These are phyloP conservation scores for Lanmaoa rubissima DNA, from an alignment of 768 basidiomycete species.

Conservation along the genomic window DNA sequence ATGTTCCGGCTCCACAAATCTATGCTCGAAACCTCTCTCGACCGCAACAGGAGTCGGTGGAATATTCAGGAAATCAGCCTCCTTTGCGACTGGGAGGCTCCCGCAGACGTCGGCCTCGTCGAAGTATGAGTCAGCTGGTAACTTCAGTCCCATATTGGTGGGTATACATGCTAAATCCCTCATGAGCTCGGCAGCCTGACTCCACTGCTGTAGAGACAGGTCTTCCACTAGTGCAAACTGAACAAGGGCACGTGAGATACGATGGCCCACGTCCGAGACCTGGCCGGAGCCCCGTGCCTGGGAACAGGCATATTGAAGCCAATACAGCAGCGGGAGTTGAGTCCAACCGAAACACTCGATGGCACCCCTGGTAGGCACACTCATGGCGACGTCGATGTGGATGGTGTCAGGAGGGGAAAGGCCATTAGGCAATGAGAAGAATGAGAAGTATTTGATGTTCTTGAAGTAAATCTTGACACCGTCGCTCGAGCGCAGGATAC, in stretches of 20 bases:
- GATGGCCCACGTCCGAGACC: slow-evolving; percentile 44
- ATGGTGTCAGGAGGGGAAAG: slow-evolving; percentile 75
- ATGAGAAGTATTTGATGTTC: slow-evolving; percentile 53
- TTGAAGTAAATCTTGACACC: slow-evolving; percentile 40
- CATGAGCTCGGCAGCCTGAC: slow-evolving; percentile 48
- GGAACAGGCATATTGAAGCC: slow-evolving; percentile 62
- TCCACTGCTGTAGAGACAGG: slow-evolving; percentile 51
- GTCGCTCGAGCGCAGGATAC: not conserved
- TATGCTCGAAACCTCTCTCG: not conserved
- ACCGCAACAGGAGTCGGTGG: not conserved
- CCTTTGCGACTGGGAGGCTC: slow-evolving; percentile 16
- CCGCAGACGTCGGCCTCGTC: slow-evolving; percentile 78
- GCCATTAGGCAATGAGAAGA: slow-evolving; percentile 64
- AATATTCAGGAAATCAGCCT: not conserved
- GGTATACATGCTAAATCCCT: slow-evolving; percentile 60
- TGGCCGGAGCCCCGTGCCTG: slow-evolving; percentile 21
- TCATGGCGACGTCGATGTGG: slow-evolving; percentile 59
- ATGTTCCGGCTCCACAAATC: not conserved
- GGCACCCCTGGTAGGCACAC: slow-evolving; percentile 41
- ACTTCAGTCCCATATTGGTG: slow-evolving; percentile 68
- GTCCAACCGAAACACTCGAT: slow-evolving; percentile 64
- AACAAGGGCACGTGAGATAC: slow-evolving; percentile 55
- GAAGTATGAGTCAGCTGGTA: slow-evolving; percentile 78
- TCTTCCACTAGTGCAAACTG: slow-evolving; percentile 78
- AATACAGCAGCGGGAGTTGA: slow-evolving; percentile 68